Evolutionary conservation across 176 grass and related monocot species (phyloP).

Genomic region (Ensete ventricosum): DNA sequence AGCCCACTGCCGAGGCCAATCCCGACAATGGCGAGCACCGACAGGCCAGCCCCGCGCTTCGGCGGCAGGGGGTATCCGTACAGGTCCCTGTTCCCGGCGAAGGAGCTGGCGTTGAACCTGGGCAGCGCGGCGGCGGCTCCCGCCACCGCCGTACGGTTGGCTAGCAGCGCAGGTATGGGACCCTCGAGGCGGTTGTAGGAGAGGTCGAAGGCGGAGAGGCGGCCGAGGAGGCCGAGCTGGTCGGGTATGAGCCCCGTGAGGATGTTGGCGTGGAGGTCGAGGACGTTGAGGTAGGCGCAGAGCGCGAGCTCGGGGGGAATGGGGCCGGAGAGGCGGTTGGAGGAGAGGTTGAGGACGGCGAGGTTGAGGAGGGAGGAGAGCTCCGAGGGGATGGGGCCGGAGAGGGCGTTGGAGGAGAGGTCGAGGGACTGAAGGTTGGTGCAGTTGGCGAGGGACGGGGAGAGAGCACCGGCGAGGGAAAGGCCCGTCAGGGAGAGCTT

Average conservation of each 20-base stretch:
- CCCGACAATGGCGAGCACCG: conserved; percentile 10
- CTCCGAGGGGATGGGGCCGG: conserved; percentile 5
- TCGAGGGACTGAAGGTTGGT: conserved; percentile 13
- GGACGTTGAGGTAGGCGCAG: conserved; percentile 13
- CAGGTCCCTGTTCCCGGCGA: conserved; percentile 6
- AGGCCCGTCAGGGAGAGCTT: conserved; percentile 5
- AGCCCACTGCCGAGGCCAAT: conserved; percentile 10
- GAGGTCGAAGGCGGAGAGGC: conserved; percentile 7
- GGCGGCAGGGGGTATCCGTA: conserved; percentile 8
- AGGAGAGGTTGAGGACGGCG: conserved; percentile 14
- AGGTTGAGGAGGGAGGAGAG: conserved; percentile 15
- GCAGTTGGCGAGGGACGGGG: conserved; percentile 11
- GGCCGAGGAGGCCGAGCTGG: conserved; percentile 13
- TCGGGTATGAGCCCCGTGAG: conserved; percentile 6
- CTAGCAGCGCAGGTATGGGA: neutral
- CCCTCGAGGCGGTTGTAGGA: conserved; percentile 16
- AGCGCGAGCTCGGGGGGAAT: conserved; percentile 1
- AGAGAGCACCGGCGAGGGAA: conserved; percentile 1
- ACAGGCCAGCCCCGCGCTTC: neutral
- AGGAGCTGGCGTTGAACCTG: conserved; percentile 7
- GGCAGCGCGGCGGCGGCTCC: neutral
- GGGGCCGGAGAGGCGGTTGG: conserved; percentile 11
- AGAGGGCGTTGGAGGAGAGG: conserved; percentile 9
- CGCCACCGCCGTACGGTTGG: neutral
- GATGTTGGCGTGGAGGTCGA: conserved; percentile 12